These are phyloP conservation scores for Pyrenophora tritici-repentis DNA, from an alignment of 2,329 filamentous ascomycete species.

Conservation along the genomic window DNA sequence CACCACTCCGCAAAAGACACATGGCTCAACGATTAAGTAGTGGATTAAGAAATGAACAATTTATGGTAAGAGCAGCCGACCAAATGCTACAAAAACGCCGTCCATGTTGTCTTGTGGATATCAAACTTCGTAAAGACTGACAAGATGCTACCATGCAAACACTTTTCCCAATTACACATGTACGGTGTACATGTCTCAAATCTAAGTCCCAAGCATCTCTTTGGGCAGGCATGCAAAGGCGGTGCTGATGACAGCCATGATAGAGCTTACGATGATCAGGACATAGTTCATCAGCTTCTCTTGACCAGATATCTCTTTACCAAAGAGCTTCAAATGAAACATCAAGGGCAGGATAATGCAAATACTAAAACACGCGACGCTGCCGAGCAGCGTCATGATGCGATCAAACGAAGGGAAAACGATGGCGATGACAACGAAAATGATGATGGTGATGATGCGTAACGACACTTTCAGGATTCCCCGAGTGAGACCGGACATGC, in stretches of 20 bases:
- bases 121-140: neutral
- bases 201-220: constrained; percentile 47
- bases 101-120: constrained; percentile 3
- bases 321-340: constrained; percentile 91
- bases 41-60: neutral
- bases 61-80: neutral
- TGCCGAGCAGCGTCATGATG: constrained; percentile 90
- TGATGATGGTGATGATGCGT: constrained; percentile 68
- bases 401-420: constrained; percentile 80
- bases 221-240: constrained; percentile 88
- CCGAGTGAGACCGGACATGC: constrained; percentile 62
- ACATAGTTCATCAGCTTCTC: constrained; percentile 72
- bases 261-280: constrained; percentile 70
- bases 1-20: neutral
- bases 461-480: constrained; percentile 64
- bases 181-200: neutral
- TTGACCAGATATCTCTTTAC: constrained; percentile 65
- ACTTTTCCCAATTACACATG: neutral
- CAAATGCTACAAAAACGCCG: constrained; percentile 16
- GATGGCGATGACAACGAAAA: constrained; percentile 77
- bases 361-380: constrained; percentile 88
- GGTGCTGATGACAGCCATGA: constrained; percentile 77
- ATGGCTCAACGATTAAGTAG: neutral
- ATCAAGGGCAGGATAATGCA: constrained; percentile 87
- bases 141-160: neutral